phyloP scores from a whole-genome alignment of 768 basidiomycete species.

The Cystofilobasidium bisporidii region DNA sequence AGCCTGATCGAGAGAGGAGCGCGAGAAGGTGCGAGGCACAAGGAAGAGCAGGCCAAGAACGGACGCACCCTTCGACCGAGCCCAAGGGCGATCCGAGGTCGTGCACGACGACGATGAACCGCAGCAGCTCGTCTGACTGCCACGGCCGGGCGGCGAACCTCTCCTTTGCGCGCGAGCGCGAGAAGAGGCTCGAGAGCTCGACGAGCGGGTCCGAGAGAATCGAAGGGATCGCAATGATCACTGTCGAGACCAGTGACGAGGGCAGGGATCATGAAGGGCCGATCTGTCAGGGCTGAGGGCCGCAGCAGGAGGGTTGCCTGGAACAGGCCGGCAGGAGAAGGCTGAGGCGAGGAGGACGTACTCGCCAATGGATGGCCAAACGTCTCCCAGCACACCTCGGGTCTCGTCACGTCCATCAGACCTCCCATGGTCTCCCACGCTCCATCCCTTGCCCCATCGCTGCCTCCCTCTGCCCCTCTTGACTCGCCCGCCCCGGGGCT shows the following conservation, averaged over 20 bases:
- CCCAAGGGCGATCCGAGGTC: slow-evolving; percentile 34
- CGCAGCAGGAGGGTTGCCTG: background rate
- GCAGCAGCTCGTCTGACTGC: slow-evolving; percentile 35
- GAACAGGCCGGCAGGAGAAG: too few relatives aligned
- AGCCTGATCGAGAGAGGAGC: background rate
- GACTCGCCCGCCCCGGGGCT: too few relatives aligned
- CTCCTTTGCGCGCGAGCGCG: slow-evolving; percentile 27
- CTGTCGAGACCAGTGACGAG: slow-evolving; percentile 8
- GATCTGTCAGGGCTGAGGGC: background rate
- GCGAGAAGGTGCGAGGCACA: background rate
- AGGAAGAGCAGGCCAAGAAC: background rate
- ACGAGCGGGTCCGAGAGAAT: slow-evolving; percentile 35
- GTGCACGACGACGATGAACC: slow-evolving; percentile 39
- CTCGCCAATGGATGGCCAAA: slow-evolving; percentile 34
- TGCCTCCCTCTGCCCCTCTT: too few relatives aligned
- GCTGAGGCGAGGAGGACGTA: slow-evolving; percentile 23
- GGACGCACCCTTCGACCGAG: slow-evolving; percentile 32
- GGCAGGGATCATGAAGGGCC: background rate
- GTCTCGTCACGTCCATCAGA: slow-evolving; percentile 81
- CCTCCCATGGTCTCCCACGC: slow-evolving; percentile 51
- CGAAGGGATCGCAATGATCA: slow-evolving; percentile 37
- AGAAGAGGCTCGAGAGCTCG: slow-evolving; percentile 33
- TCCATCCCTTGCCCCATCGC: background rate
- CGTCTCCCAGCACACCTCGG: slow-evolving; percentile 31
- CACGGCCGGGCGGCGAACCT: slow-evolving; percentile 32